phyloP scores from a whole-genome alignment of 768 basidiomycete species.

The Tricholoma sp. region DNA sequence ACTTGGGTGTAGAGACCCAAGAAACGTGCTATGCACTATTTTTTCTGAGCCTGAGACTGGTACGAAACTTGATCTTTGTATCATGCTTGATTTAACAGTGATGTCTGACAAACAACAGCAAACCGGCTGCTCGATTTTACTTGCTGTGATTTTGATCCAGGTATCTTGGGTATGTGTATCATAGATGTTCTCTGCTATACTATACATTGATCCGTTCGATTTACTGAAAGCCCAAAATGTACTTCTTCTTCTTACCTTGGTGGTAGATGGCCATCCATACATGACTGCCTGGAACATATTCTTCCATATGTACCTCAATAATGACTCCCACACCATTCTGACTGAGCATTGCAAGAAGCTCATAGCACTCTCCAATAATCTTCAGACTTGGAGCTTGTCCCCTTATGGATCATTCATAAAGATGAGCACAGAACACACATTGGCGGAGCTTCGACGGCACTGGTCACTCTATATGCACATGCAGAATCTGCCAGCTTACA shows the following conservation, averaged over 20 bases:
- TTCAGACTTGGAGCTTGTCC: conserved; percentile 22
- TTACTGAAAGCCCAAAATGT: conserved; percentile 30
- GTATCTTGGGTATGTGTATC: conserved; percentile 25
- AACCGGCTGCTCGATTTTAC: conserved; percentile 29
- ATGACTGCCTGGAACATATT: conserved; percentile 29
- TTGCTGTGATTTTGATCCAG: conserved; percentile 34
- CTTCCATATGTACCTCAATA: conserved; percentile 30
- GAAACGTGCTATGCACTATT: conserved; percentile 42
- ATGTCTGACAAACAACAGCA: neutral
- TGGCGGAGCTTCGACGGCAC: conserved; percentile 25
- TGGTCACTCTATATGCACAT: conserved; percentile 24
- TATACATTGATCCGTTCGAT: neutral
- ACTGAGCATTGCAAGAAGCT: conserved; percentile 26
- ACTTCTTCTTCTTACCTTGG: conserved; percentile 28
- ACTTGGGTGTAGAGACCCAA: conserved; percentile 44
- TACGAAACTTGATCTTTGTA: conserved; percentile 4
- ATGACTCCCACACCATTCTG: conserved; percentile 16
- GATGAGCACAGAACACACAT: conserved; percentile 24
- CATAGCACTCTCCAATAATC: conserved; percentile 12
- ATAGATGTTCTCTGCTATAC: neutral
- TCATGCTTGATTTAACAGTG: neutral
- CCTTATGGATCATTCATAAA: conserved; percentile 22
- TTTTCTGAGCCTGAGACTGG: conserved; percentile 16
- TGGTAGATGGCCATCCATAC: conserved; percentile 18
- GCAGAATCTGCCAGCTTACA: conserved; percentile 11